Conservation (phyloP, 768 basidiomycete genomes). For the Mycena indigotica region DNA sequence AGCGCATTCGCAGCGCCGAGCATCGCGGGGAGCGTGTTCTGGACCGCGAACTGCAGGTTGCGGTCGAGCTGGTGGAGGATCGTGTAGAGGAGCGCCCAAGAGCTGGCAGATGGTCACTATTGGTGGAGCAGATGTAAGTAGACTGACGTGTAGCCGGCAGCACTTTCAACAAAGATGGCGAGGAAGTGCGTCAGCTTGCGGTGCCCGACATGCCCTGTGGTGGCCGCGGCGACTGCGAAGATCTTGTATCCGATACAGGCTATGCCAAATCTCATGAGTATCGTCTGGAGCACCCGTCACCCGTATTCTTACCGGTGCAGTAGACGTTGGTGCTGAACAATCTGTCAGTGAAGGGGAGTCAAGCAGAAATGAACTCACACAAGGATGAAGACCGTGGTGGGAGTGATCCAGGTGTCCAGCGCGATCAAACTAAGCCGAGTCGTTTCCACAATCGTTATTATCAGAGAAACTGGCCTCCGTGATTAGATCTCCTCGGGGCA, state of each 20-base stretch:
- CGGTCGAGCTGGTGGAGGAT: not conserved
- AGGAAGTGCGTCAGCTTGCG: not conserved
- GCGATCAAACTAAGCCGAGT: not conserved
- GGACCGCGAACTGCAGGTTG: not conserved
- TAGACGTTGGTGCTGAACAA: not conserved
- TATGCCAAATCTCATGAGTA: not conserved
- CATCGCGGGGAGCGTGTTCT: not conserved
- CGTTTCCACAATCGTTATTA: not conserved
- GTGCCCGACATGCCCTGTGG: not conserved
- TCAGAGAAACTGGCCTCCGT: not conserved
- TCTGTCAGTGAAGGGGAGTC: not conserved
- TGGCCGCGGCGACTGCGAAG: not conserved
- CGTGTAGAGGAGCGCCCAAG: not conserved
- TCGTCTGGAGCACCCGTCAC: not conserved
- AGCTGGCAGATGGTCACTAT: not conserved
- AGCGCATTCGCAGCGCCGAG: not conserved
- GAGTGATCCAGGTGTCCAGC: not conserved
- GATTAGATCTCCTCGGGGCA: not conserved
- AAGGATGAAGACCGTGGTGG: not conserved
- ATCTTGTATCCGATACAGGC: not conserved
- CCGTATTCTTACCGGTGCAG: not conserved
- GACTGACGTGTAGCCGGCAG: not conserved
- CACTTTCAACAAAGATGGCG: not conserved
- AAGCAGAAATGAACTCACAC: not conserved
- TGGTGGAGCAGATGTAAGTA: not conserved